A percentile compares a stretch with the other conserved stretches of the same genome.
Conservation (phyloP, 805 yeast species). For the Phaffomyces antillensis region DNA sequence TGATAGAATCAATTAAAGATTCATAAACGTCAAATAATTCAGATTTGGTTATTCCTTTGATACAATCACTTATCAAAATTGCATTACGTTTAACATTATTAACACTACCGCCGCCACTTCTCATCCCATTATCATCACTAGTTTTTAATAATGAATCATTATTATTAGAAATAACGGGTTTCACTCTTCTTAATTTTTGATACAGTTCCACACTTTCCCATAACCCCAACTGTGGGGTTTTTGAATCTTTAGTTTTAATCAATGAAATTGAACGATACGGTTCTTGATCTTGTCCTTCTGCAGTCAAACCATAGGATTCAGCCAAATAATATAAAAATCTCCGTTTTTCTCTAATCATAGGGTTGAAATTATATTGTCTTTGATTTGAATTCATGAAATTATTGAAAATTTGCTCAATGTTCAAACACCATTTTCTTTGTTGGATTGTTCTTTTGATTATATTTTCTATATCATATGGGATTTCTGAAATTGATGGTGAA, state of each 20-base stretch:
- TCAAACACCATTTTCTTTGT: slow-evolving; percentile 63
- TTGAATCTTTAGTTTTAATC: slow-evolving; percentile 26
- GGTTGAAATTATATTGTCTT: slow-evolving; percentile 51
- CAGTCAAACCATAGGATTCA: slow-evolving; percentile 46
- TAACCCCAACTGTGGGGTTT: slow-evolving; percentile 39
- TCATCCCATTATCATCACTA: too few relatives aligned
- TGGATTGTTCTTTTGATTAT: slow-evolving; percentile 9
- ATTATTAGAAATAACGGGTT: too few relatives aligned
- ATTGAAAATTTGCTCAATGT: slow-evolving; percentile 48
- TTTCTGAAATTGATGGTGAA: slow-evolving; percentile 2
- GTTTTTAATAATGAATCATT: too few relatives aligned
- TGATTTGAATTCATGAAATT: slow-evolving; percentile 38
- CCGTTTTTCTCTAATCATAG: slow-evolving; percentile 67
- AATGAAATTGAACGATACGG: slow-evolving; percentile 71
- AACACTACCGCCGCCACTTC: too few relatives aligned
- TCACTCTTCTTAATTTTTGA: slow-evolving; percentile 24
- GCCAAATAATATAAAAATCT: slow-evolving; percentile 65
- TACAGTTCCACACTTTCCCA: slow-evolving; percentile 33
- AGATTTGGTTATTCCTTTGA: too few relatives aligned
- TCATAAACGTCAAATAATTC: slow-evolving; percentile 20
- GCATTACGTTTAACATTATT: too few relatives aligned
- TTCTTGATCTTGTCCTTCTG: slow-evolving; percentile 76
- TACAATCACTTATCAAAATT: too few relatives aligned
- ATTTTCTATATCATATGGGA: slow-evolving; percentile 18
- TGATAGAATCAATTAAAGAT: slow-evolving; percentile 13